phyloP scores from a whole-genome alignment of 1,139 yeast species.

The Yamadazyma taylorii region DNA sequence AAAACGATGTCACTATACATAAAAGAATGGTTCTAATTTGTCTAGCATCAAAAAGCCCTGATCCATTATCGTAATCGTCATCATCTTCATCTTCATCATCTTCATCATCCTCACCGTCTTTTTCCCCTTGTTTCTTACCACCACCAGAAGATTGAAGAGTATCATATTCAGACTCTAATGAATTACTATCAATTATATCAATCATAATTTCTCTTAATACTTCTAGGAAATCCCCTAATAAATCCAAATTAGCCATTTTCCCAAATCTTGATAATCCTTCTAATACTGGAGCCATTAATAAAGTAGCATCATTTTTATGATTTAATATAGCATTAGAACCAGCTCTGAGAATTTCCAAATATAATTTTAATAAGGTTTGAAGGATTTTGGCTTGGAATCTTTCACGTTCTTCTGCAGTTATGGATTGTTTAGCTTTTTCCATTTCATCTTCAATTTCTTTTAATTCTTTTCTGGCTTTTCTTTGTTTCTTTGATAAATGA shows the following conservation, averaged over 20 bases:
- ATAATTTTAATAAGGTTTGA: constrained; percentile 67
- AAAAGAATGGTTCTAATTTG: constrained; percentile 71
- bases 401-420: constrained; percentile 85
- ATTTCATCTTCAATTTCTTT: constrained; percentile 87
- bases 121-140: too few relatives aligned
- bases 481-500: constrained; percentile 83
- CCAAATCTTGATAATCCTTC: constrained; percentile 93
- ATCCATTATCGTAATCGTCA: not conserved
- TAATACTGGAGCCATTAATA: constrained; percentile 76
- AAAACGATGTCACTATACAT: constrained; percentile 86
- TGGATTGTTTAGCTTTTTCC: constrained; percentile 81
- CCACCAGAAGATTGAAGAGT: too few relatives aligned
- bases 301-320: constrained; percentile 52
- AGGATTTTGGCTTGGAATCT: constrained; percentile 81
- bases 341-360: constrained; percentile 71
- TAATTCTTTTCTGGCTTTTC: constrained; percentile 82
- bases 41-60: constrained; percentile 31
- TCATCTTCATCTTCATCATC: constrained; percentile 24
- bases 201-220: constrained; percentile 77
- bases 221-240: constrained; percentile 88
- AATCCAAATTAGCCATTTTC: constrained; percentile 86
- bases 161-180: constrained; percentile 25
- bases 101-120: constrained; percentile 8
- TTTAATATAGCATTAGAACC: constrained; percentile 24
- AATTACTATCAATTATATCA: constrained; percentile 41